Conservation (phyloP, 2,329 filamentous ascomycete species). For the Magnaporthiopsis poae region DNA sequence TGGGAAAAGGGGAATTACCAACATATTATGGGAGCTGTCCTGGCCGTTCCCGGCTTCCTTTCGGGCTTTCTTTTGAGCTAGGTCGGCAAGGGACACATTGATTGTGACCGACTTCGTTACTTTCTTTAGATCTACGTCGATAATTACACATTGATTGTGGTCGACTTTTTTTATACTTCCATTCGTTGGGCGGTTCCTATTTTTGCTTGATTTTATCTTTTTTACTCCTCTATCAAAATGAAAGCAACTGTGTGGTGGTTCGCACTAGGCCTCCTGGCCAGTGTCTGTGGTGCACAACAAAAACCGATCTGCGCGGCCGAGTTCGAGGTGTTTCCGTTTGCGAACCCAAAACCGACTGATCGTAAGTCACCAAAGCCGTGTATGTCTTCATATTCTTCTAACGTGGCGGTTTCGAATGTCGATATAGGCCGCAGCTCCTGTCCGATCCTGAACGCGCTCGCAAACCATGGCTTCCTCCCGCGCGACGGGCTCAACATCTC, state of each 20-base stretch:
- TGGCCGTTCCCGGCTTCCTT: too few relatives aligned
- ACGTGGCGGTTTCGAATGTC: neutral
- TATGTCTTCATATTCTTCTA: neutral
- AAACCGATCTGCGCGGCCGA: neutral
- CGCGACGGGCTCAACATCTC: conserved; percentile 30
- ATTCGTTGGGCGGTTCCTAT: too few relatives aligned
- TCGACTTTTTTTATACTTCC: too few relatives aligned
- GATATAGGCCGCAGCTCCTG: conserved; percentile 33
- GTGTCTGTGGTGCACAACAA: neutral
- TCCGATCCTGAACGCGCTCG: conserved; percentile 34
- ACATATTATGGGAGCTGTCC: too few relatives aligned
- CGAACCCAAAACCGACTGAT: neutral
- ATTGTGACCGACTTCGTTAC: too few relatives aligned
- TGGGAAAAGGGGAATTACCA: too few relatives aligned
- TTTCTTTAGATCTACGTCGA: too few relatives aligned
- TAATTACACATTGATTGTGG: too few relatives aligned
- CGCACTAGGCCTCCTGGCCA: neutral
- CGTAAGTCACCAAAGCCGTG: neutral
- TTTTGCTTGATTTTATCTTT: neutral
- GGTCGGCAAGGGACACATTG: too few relatives aligned
- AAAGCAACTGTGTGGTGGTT: neutral
- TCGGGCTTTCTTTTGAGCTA: too few relatives aligned
- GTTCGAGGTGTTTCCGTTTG: neutral
- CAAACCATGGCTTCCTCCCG: neutral
- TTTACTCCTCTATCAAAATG: neutral